Evolutionary conservation across 495 filamentous ascomycete genomes (phyloP).

Genomic region (Xylaria nigripes): DNA sequence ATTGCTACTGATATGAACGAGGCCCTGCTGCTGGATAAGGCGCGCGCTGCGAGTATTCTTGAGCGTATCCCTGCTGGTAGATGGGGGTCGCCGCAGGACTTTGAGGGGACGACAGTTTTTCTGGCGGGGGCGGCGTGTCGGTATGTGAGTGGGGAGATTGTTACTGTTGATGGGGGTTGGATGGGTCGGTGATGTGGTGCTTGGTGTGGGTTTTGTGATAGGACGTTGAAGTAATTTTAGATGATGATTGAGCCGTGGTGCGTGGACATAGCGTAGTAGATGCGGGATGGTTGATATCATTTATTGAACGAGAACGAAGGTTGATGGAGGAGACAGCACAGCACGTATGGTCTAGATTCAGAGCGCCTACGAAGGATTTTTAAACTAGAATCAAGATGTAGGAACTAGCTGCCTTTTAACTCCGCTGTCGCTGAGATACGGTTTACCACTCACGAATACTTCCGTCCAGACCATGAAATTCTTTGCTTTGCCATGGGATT

Average conservation of each 20-base stretch:
- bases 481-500: constrained; percentile 60
- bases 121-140: constrained; percentile 54
- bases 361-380: no score
- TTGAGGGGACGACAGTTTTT: constrained; percentile 64
- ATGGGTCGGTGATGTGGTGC: constrained; percentile 45
- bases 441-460: constrained; percentile 16
- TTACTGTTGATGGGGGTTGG: constrained; percentile 74
- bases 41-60: constrained; percentile 55
- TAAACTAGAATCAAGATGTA: no score
- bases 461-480: constrained; percentile 13
- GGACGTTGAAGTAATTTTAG: no score
- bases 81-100: constrained; percentile 69
- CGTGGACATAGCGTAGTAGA: no score
- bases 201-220: no score
- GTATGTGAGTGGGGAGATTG: constrained; percentile 62
- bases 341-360: no score
- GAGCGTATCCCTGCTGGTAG: constrained; percentile 64
- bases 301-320: no score
- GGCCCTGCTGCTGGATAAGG: constrained; percentile 54
- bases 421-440: no score
- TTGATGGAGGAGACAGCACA: no score
- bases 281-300: no score
- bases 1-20: constrained; percentile 13
- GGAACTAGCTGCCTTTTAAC: no score
- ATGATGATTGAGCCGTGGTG: no score